Base-by-base conservation (phyloP, 1,284 basidiomycete species). In the Heterobasidion occidentale region DNA sequence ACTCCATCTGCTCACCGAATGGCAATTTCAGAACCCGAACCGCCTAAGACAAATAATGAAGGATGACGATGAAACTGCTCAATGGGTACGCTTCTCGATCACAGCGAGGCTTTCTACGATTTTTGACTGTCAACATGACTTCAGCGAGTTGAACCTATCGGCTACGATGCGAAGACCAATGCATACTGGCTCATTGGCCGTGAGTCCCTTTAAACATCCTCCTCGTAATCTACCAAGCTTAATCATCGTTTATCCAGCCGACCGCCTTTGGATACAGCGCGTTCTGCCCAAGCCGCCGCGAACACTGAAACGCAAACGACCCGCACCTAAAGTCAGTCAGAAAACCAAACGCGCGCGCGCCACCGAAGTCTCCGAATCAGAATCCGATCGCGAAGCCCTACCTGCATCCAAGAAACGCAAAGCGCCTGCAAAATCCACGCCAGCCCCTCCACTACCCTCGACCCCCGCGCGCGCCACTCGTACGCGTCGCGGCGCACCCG, bases 101-200 rank as follows among this genome's bases (percentile, higher is more conserved):
- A 27, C 27, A 27, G 5, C 5, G 27, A 27, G 27, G 27, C 27
- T 27, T 27, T 38, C 52, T 33, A 33, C 53, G 52, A 34, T 56
- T 27, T 36, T 51, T 49, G 35, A 46, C 46, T 5, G 17, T 19
- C 15, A 27, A 3, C 27, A 4, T 27, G 4, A 27, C 27, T 27
- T 46, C 64, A 93, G 90, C 84, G 92, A 35, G 84, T 91, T 55
- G 90, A 93, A 64, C 92, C 93, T 2, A 84, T 94, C 61, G 93
- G 94, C 8, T 91, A 88, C 65, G 93, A 96, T 65, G 77, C 80
- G 17, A 84, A 87, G 63, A 77, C 77, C 20, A 94, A 93, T 68
- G 86, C 88, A 0, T 96, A 94, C 68, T 94, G 91, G 92, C 74
- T 93, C 19, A 90, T 94, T 63, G 92, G 92, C 34, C 77, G 87